These are phyloP conservation scores for Hypoxylon sp. DNA, from an alignment of 2,329 filamentous ascomycete species.

Conservation along the genomic window DNA sequence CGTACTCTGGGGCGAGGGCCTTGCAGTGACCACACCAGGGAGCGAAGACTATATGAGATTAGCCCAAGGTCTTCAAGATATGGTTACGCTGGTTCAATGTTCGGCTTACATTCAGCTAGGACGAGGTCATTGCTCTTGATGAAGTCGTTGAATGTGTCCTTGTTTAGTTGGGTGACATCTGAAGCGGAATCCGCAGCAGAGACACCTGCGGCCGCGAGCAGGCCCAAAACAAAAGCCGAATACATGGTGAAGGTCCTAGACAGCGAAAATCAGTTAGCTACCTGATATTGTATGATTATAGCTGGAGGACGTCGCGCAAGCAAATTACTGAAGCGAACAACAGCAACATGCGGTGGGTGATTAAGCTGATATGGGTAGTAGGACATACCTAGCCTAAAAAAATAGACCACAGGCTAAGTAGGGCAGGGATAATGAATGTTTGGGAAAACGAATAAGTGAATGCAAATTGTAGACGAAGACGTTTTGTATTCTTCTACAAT, in stretches of 20 bases:
- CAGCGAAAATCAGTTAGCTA: constrained; percentile 2
- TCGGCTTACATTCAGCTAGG: constrained; percentile 86
- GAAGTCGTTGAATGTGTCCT: constrained; percentile 89
- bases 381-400: constrained; percentile 37
- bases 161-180: constrained; percentile 87
- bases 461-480: constrained; percentile 31
- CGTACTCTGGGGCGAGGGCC: constrained; percentile 92
- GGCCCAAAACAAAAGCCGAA: constrained; percentile 62
- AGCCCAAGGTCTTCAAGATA: constrained; percentile 48
- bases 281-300: not conserved
- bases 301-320: not conserved
- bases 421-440: constrained; percentile 18
- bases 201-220: constrained; percentile 67
- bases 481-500: constrained; percentile 42
- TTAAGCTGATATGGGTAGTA: constrained; percentile 1
- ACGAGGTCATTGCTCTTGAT: constrained; percentile 88
- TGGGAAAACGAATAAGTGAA: constrained; percentile 19
- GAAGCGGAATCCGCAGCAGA: constrained; percentile 75
- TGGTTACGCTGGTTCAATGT: not conserved
- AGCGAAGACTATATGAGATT: constrained; percentile 78
- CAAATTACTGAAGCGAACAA: not conserved
- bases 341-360: constrained; percentile 10
- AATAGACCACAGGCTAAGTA: constrained; percentile 30
- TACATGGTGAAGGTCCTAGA: constrained; percentile 48
- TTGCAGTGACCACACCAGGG: constrained; percentile 99